Percentiles rank a stretch among this genome's conserved stretches.
phyloP scores from a whole-genome alignment of 169 alveolate genomes.

The Sarcocystis neurona region DNA sequence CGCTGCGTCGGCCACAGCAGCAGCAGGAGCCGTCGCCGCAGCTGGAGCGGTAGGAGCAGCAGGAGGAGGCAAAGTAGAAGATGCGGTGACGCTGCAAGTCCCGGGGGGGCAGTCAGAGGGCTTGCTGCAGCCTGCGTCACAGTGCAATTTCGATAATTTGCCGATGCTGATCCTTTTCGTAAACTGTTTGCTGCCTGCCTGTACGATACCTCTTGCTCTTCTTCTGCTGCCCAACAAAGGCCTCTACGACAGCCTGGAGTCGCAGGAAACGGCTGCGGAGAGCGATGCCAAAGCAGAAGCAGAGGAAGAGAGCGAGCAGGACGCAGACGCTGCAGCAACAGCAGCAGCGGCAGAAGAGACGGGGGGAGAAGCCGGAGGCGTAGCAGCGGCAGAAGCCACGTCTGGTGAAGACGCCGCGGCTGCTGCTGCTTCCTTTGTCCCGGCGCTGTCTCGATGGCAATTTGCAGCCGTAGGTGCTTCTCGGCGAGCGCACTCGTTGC shows the following conservation, averaged over 20 bases:
- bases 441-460: too few relatives aligned
- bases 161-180: not conserved
- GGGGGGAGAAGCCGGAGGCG: not conserved
- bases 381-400: not conserved
- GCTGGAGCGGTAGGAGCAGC: too few relatives aligned
- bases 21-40: too few relatives aligned
- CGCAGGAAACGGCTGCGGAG: not conserved
- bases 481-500: too few relatives aligned
- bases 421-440: too few relatives aligned
- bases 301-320: not conserved
- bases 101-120: too few relatives aligned
- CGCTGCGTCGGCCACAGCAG: too few relatives aligned
- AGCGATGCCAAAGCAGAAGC: not conserved
- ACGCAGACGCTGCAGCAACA: not conserved
- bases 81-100: too few relatives aligned
- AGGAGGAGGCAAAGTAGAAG: too few relatives aligned
- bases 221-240: not conserved
- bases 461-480: too few relatives aligned
- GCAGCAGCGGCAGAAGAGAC: not conserved
- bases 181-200: conserved; percentile 2
- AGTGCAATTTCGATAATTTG: conserved; percentile 27
- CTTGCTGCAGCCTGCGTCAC: too few relatives aligned
- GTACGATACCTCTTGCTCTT: not conserved
- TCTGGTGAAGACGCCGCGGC: too few relatives aligned
- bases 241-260: not conserved